Evolutionary conservation across 805 yeast genomes (phyloP).

Genomic region (Candida pseudoglaebosa): DNA sequence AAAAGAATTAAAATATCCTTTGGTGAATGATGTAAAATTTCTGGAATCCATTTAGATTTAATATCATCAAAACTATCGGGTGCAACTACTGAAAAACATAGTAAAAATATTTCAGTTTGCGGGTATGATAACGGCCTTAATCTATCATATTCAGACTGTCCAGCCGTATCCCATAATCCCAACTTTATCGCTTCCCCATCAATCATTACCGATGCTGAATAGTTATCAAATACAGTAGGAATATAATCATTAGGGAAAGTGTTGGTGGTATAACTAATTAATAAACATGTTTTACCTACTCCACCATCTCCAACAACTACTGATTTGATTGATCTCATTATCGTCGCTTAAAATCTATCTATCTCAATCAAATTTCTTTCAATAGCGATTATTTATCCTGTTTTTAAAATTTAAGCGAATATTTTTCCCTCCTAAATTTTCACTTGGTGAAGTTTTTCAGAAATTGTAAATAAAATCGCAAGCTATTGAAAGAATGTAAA

Average conservation of each 20-base stretch:
- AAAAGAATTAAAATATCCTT: slow-evolving; percentile 63
- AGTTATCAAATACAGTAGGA: slow-evolving; percentile 92
- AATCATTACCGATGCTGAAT: slow-evolving; percentile 79
- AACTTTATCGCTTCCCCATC: slow-evolving; percentile 79
- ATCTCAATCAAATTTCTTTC: too few species aligned
- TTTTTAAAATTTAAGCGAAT: too few species aligned
- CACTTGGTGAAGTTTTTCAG: too few species aligned
- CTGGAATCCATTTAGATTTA: slow-evolving; percentile 74
- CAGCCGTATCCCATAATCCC: slow-evolving; percentile 95
- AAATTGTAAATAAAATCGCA: too few species aligned
- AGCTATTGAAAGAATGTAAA: too few species aligned
- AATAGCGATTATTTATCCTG: too few species aligned
- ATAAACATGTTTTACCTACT: slow-evolving; percentile 87
- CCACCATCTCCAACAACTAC: slow-evolving; percentile 96
- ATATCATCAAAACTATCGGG: slow-evolving; percentile 81
- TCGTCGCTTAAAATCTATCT: background rate
- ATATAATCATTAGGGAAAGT: slow-evolving; percentile 91
- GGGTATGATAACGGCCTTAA: slow-evolving; percentile 88
- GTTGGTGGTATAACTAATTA: slow-evolving; percentile 86
- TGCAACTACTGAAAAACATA: slow-evolving; percentile 81
- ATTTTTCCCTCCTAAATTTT: too few species aligned
- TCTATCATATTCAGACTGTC: slow-evolving; percentile 89
- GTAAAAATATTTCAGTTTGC: slow-evolving; percentile 82
- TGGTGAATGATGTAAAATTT: slow-evolving; percentile 79
- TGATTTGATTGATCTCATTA: slow-evolving; percentile 83